Conservation (phyloP, 495 filamentous ascomycete genomes). For the Margaritispora aquatica region DNA sequence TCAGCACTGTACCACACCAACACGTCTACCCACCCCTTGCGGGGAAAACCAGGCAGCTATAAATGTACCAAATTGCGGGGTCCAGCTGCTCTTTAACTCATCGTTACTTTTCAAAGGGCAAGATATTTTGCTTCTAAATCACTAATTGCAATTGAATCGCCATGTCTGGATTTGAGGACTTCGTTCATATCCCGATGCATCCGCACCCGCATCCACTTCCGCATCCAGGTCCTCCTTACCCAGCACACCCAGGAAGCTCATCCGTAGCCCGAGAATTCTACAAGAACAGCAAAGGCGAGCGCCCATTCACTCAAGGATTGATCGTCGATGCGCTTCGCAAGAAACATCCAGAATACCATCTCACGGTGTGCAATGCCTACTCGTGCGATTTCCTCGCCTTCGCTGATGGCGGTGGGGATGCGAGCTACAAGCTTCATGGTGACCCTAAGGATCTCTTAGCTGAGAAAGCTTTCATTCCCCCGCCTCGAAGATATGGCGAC, state of each 20-base stretch:
- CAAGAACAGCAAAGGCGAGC: slow-evolving; percentile 34
- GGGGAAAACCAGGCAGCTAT: not conserved
- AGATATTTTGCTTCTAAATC: not conserved
- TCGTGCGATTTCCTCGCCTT: slow-evolving; percentile 41
- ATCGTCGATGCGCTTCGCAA: slow-evolving; percentile 40
- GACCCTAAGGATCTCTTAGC: slow-evolving; percentile 26
- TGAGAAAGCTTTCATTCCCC: slow-evolving; percentile 42
- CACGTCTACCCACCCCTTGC: not conserved
- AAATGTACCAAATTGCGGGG: not conserved
- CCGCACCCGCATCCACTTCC: not conserved
- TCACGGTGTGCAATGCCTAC: slow-evolving; percentile 33
- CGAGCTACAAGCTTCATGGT: slow-evolving; percentile 19
- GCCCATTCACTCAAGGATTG: slow-evolving; percentile 45
- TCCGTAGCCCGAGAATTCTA: slow-evolving; percentile 12
- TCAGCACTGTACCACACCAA: not conserved
- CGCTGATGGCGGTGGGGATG: slow-evolving; percentile 38
- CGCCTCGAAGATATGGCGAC: slow-evolving; percentile 42
- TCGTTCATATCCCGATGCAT: slow-evolving; percentile 19
- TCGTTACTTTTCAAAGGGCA: too few species aligned
- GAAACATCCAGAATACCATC: slow-evolving; percentile 44
- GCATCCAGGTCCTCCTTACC: not conserved
- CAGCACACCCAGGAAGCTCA: not conserved
- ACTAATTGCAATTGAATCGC: not conserved
- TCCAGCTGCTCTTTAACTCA: not conserved
- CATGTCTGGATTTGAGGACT: slow-evolving; percentile 14